phyloP scores from a whole-genome alignment of 2,329 filamentous ascomycete species.

The Aureobasidium pullulans region DNA sequence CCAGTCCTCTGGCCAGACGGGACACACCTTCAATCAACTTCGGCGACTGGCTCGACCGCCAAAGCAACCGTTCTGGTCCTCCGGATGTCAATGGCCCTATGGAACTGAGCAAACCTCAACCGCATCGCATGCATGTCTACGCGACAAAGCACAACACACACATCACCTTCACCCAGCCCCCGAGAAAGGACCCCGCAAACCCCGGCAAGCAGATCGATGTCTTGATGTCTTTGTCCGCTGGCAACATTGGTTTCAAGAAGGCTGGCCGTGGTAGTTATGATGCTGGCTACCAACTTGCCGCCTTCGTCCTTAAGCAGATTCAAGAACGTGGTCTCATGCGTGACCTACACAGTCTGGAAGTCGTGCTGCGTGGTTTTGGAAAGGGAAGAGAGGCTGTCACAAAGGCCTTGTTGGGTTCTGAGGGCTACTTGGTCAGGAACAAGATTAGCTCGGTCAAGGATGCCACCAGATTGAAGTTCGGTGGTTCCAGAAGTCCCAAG shows the following conservation, averaged over 20 bases:
- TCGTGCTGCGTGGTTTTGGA: slow-evolving; percentile 80
- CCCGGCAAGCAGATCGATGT: slow-evolving; percentile 53
- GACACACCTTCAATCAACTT: not conserved
- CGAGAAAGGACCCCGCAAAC: slow-evolving; percentile 29
- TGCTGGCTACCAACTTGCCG: slow-evolving; percentile 80
- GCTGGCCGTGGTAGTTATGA: slow-evolving; percentile 75
- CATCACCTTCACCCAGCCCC: slow-evolving; percentile 76
- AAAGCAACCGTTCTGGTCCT: not conserved
- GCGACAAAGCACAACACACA: slow-evolving; percentile 91
- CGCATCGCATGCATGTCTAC: slow-evolving; percentile 82
- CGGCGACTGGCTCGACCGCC: slow-evolving; percentile 1
- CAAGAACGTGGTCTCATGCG: slow-evolving; percentile 71
- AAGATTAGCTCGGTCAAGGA: slow-evolving; percentile 78
- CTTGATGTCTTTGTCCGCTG: slow-evolving; percentile 71
- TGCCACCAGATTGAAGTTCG: slow-evolving; percentile 87
- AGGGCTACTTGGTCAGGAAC: slow-evolving; percentile 67
- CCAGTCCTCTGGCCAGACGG: not conserved
- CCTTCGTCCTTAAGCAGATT: slow-evolving; percentile 76
- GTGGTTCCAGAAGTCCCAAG: slow-evolving; percentile 78
- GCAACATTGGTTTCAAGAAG: slow-evolving; percentile 90
- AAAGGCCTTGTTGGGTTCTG: slow-evolving; percentile 80
- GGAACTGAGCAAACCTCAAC: slow-evolving; percentile 24
- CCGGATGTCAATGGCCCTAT: not conserved
- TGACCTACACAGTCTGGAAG: slow-evolving; percentile 69
- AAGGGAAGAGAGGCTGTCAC: slow-evolving; percentile 78